These are phyloP conservation scores for Aureococcus anophagefferens DNA, from an alignment of 108 stramenopile genomes.

Conservation along the genomic window DNA sequence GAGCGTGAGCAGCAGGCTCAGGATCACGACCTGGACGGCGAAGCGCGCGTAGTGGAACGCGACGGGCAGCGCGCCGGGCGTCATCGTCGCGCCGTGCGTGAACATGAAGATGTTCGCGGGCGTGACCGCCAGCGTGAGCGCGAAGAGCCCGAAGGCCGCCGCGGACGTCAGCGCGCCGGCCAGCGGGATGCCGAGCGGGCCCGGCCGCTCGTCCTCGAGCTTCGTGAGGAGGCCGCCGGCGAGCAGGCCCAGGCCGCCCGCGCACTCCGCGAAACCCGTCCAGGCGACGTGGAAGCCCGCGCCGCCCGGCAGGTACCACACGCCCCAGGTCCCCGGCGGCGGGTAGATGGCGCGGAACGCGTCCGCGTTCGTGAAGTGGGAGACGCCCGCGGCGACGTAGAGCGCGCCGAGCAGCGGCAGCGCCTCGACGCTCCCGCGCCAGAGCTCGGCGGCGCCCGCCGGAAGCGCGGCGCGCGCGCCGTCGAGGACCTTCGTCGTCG, in stretches of 20 bases:
- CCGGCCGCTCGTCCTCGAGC: no score
- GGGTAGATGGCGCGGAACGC: slow-evolving; percentile 68
- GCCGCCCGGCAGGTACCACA: slow-evolving; percentile 68
- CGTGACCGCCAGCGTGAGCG: slow-evolving; percentile 59
- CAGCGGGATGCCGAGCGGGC: no score
- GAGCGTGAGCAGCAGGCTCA: slow-evolving; percentile 19
- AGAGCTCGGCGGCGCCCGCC: no score
- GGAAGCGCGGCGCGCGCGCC: slow-evolving; percentile 2
- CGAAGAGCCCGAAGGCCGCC: slow-evolving; percentile 49
- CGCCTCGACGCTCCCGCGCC: no score
- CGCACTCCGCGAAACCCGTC: slow-evolving; percentile 68
- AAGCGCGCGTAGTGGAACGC: slow-evolving; percentile 23
- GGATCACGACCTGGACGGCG: slow-evolving; percentile 20
- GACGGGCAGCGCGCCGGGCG: slow-evolving; percentile 23
- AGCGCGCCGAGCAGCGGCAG: slow-evolving; percentile 49
- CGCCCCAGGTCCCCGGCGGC: slow-evolving; percentile 71
- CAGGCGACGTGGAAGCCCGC: slow-evolving; percentile 68
- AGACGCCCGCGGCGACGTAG: slow-evolving; percentile 57
- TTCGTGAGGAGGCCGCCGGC: slow-evolving; percentile 20
- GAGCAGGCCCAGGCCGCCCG: slow-evolving; percentile 48
- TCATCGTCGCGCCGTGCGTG: slow-evolving; percentile 68
- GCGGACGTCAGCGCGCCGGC: no score
- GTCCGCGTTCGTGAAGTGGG: slow-evolving; percentile 60
- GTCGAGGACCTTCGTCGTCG: slow-evolving; percentile 20
- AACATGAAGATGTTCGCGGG: slow-evolving; percentile 81